Conservation (phyloP, 306 rosid genomes). For the Oemleria cerasiformis region DNA sequence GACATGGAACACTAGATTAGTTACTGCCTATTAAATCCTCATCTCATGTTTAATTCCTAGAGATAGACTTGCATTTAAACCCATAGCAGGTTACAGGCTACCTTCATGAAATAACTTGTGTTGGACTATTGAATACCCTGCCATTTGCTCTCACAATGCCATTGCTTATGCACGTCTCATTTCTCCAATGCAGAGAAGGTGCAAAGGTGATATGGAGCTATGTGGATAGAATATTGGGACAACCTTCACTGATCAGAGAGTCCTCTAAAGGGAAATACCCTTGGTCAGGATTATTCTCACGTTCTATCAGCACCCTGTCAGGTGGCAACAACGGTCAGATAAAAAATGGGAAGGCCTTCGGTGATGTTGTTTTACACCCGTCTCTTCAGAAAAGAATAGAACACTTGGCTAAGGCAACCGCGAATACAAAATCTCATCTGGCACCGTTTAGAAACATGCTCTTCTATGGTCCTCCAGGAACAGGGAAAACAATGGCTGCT, state of each 20-base stretch:
- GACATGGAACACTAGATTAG: background rate
- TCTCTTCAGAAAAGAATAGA: constrained; percentile 77
- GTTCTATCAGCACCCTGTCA: constrained; percentile 43
- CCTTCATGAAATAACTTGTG: constrained; percentile 9
- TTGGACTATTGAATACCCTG: constrained; percentile 6
- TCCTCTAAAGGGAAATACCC: constrained; percentile 96
- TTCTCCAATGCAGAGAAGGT: constrained; percentile 76
- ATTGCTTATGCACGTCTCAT: constrained; percentile 19
- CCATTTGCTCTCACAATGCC: constrained; percentile 8
- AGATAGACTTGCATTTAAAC: background rate
- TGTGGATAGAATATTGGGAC: constrained; percentile 95
- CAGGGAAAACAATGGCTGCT: constrained; percentile 99
- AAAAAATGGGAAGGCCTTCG: constrained; percentile 66
- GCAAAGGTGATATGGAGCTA: constrained; percentile 97
- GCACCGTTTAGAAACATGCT: constrained; percentile 98
- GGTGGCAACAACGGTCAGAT: constrained; percentile 34
- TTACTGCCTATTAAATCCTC: background rate
- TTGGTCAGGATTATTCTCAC: constrained; percentile 81
- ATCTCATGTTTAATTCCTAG: background rate
- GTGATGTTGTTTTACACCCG: constrained; percentile 90
- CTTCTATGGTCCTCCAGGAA: constrained; percentile 99
- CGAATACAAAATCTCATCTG: constrained; percentile 92
- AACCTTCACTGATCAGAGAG: constrained; percentile 91
- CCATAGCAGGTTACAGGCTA: constrained; percentile 4
- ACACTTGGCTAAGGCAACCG: constrained; percentile 87